A percentile compares a stretch with the other conserved stretches of the same genome.
phyloP scores from a whole-genome alignment of 148 eudicot species.

The Bassia scoparia region DNA sequence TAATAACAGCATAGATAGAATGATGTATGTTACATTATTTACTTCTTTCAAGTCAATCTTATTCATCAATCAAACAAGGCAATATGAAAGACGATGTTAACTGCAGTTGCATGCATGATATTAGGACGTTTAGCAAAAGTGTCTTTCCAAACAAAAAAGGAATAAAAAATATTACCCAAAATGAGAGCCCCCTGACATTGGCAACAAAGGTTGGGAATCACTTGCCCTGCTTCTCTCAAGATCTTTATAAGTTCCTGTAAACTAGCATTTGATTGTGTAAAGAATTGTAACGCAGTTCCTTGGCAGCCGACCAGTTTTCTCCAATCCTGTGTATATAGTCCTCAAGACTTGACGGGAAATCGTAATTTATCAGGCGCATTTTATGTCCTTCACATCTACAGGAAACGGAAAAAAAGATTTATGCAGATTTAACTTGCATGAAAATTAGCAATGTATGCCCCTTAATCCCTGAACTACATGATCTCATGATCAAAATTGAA shows the following conservation, averaged over 20 bases:
- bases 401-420: conserved; percentile 12
- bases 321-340: conserved; percentile 98
- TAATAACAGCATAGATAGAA: too few species aligned
- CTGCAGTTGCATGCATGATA: too few species aligned
- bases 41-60: too few species aligned
- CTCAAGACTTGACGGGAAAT: conserved; percentile 85
- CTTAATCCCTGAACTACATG: conserved; percentile 85
- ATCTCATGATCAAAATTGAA: conserved; percentile 52
- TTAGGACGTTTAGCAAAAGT: too few species aligned
- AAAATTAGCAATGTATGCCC: conserved; percentile 35
- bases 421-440: conserved; percentile 12
- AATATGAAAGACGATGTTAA: too few species aligned
- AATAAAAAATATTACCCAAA: conserved; percentile 46
- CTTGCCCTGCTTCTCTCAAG: conserved; percentile 87
- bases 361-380: conserved; percentile 91
- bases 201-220: conserved; percentile 63
- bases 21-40: too few species aligned
- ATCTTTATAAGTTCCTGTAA: conserved; percentile 72
- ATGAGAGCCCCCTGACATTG: conserved; percentile 51
- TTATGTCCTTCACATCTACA: conserved; percentile 99
- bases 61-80: too few species aligned
- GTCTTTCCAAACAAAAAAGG: neutral
- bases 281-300: conserved; percentile 82
- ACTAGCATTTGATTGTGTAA: conserved; percentile 78
- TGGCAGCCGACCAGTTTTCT: conserved; percentile 93